Evolutionary conservation across 1,284 basidiomycete genomes (phyloP).

Genomic region (Apiotrichum montevideense): DNA sequence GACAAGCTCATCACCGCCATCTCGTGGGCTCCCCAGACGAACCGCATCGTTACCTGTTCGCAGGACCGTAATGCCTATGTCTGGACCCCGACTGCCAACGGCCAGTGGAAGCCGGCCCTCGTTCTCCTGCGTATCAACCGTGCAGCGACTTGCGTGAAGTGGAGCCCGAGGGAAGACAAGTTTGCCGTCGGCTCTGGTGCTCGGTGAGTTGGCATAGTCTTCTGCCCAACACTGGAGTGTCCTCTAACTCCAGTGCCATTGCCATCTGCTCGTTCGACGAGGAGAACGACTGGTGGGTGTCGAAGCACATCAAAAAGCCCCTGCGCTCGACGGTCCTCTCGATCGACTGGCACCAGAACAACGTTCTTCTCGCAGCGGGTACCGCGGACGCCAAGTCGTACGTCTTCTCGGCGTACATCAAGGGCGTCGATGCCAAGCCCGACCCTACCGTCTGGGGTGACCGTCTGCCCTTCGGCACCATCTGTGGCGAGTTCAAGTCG

Average conservation of each 20-base stretch:
- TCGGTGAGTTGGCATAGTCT: conserved; percentile 52
- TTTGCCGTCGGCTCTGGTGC: conserved; percentile 98
- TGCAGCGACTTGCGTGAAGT: conserved; percentile 89
- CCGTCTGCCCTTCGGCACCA: conserved; percentile 92
- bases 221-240: background rate
- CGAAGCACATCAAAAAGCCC: conserved; percentile 95
- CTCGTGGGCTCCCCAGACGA: conserved; percentile 95
- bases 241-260: conserved; percentile 59
- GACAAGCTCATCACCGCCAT: conserved; percentile 98
- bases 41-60: conserved; percentile 95
- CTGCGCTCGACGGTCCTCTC: conserved; percentile 86
- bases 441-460: conserved; percentile 91
- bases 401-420: conserved; percentile 98
- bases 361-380: conserved; percentile 88
- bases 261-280: conserved; percentile 91
- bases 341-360: conserved; percentile 97
- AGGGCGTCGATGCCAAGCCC: conserved; percentile 95
- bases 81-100: conserved; percentile 76
- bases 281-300: conserved; percentile 99
- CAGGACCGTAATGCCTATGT: conserved; percentile 99
- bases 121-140: conserved; percentile 92
- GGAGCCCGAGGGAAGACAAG: conserved; percentile 97
- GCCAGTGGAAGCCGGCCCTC: conserved; percentile 91
- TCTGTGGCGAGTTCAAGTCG: conserved; percentile 88
- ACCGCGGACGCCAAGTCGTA: conserved; percentile 92